Conservation (phyloP, 2,329 filamentous ascomycete genomes). For the Calonectria hawksworthii region DNA sequence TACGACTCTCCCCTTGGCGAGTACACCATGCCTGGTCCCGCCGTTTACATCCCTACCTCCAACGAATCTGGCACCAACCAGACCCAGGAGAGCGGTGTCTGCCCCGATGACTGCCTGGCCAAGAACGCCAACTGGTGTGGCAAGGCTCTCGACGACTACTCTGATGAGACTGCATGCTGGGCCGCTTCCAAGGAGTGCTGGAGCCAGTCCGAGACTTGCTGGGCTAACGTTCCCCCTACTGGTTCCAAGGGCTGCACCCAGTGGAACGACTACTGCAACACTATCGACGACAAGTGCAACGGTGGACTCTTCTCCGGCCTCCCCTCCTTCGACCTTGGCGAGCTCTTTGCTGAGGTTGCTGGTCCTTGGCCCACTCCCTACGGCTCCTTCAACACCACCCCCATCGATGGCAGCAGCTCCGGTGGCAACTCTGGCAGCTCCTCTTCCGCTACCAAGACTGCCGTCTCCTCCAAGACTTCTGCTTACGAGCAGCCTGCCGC, state of each 20-base stretch:
- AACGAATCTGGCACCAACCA: conserved; percentile 35
- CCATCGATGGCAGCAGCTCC: conserved; percentile 29
- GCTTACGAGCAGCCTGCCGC: conserved; percentile 10
- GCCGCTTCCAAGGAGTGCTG: conserved; percentile 68
- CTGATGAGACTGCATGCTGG: conserved; percentile 72
- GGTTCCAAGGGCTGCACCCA: conserved; percentile 71
- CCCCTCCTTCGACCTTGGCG: conserved; percentile 55
- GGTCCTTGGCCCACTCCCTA: conserved; percentile 53
- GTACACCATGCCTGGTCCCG: conserved; percentile 69
- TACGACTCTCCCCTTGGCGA: conserved; percentile 63
- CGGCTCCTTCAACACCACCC: conserved; percentile 39
- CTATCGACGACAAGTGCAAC: conserved; percentile 60
- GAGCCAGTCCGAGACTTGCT: conserved; percentile 72
- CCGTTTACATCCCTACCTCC: conserved; percentile 61
- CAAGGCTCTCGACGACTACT: conserved; percentile 70
- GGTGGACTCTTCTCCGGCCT: conserved; percentile 62
- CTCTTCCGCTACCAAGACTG: conserved; percentile 23
- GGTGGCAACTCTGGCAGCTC: conserved; percentile 18
- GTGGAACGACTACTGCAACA: conserved; percentile 74
- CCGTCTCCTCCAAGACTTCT: conserved; percentile 19
- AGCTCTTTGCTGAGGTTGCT: conserved; percentile 48
- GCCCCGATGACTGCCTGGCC: conserved; percentile 70
- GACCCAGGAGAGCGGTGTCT: conserved; percentile 59
- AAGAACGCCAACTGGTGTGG: conserved; percentile 83
- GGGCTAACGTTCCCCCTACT: conserved; percentile 68